These are phyloP conservation scores for Cotoneaster glaucophyllus DNA, from an alignment of 306 rosid species.

Conservation along the genomic window DNA sequence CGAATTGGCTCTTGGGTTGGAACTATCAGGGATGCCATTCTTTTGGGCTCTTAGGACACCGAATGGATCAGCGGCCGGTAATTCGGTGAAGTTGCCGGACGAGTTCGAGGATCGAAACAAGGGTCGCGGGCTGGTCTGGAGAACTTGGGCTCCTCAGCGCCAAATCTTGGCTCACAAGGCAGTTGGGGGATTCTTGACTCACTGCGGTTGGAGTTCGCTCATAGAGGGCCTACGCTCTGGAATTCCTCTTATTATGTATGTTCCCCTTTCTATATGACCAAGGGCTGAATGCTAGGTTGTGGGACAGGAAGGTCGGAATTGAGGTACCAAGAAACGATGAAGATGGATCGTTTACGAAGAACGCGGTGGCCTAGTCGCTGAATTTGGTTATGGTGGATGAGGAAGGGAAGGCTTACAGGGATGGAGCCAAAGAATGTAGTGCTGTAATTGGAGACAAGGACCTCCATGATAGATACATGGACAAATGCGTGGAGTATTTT, in stretches of 20 bases:
- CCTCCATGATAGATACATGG: slow-evolving; percentile 14
- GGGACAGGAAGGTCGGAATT: slow-evolving; percentile 27
- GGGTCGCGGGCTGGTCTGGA: slow-evolving; percentile 39
- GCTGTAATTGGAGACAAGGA: slow-evolving; percentile 8
- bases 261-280: slow-evolving; percentile 12
- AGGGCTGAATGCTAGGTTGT: slow-evolving; percentile 17
- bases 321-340: slow-evolving; percentile 23
- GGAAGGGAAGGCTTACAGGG: slow-evolving; percentile 29
- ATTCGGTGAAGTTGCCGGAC: slow-evolving; percentile 28
- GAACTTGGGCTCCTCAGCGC: slow-evolving; percentile 48
- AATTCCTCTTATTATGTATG: slow-evolving; percentile 9
- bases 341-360: slow-evolving; percentile 24
- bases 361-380: slow-evolving; percentile 18
- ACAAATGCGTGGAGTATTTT: not conserved
- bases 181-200: slow-evolving; percentile 46
- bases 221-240: slow-evolving; percentile 20
- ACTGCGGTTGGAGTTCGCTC: slow-evolving; percentile 49
- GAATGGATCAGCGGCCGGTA: not conserved
- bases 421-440: slow-evolving; percentile 19
- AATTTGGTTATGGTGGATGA: slow-evolving; percentile 25
- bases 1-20: slow-evolving; percentile 46
- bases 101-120: slow-evolving; percentile 44
- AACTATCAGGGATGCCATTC: slow-evolving; percentile 41
- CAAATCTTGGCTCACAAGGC: slow-evolving; percentile 46
- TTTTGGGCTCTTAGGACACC: slow-evolving; percentile 50